phyloP scores from a whole-genome alignment of 805 yeast species.

The Metschnikowia lunata region DNA sequence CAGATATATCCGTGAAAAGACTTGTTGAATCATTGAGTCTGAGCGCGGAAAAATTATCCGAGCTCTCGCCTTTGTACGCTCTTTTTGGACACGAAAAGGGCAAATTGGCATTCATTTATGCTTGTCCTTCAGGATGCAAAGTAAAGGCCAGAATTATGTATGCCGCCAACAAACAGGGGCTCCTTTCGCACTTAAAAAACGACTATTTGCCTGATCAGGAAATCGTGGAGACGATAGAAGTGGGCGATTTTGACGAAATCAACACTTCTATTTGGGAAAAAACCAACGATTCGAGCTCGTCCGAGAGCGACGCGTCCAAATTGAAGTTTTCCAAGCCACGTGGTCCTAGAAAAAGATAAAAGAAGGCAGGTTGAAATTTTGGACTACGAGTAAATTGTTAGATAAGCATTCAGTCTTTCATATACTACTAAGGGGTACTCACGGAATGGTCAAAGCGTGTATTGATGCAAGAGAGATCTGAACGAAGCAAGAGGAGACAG shows the following conservation, averaged over 20 bases:
- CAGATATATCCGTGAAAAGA: slow-evolving; percentile 16
- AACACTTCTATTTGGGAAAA: slow-evolving; percentile 47
- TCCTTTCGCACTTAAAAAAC: slow-evolving; percentile 47
- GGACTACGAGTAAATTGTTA: too few species aligned
- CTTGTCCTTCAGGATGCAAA: slow-evolving; percentile 87
- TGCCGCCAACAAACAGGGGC: slow-evolving; percentile 72
- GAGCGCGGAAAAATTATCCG: slow-evolving; percentile 21
- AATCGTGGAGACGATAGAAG: slow-evolving; percentile 53
- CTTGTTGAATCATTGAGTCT: slow-evolving; percentile 21
- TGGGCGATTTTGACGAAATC: slow-evolving; percentile 69
- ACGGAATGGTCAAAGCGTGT: too few species aligned
- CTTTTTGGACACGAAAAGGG: slow-evolving; percentile 41
- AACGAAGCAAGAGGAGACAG: too few species aligned
- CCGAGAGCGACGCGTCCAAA: slow-evolving; percentile 5
- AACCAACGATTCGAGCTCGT: not conserved
- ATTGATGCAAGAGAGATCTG: too few species aligned
- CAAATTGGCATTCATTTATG: slow-evolving; percentile 59
- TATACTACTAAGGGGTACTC: too few species aligned
- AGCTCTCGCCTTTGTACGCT: slow-evolving; percentile 53
- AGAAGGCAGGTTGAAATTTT: too few species aligned
- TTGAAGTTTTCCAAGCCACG: slow-evolving; percentile 55
- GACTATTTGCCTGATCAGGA: slow-evolving; percentile 19
- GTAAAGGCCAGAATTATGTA: slow-evolving; percentile 90
- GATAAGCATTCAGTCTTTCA: too few species aligned
- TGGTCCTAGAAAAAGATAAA: slow-evolving; percentile 56